phyloP scores from a whole-genome alignment of 192 early-diverging fungal genomes.

The Coemansia sp. region DNA sequence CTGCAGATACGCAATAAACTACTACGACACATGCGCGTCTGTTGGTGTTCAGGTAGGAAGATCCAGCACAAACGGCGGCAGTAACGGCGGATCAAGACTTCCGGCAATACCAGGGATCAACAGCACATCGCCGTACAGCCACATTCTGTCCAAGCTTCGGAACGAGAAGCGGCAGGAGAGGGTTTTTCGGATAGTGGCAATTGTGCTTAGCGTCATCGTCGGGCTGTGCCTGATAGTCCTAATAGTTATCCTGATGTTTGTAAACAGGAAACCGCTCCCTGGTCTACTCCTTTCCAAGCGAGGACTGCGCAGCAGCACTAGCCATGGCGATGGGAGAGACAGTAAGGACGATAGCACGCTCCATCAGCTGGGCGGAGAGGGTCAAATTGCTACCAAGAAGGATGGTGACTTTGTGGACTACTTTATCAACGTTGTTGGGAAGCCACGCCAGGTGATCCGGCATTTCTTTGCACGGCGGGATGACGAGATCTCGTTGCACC shows the following conservation, averaged over 20 bases:
- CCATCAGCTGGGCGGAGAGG: slow-evolving; percentile 11
- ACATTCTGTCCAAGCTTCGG: slow-evolving; percentile 24
- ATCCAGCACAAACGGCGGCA: not conserved
- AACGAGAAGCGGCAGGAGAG: slow-evolving; percentile 39
- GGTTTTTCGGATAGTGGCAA: slow-evolving; percentile 36
- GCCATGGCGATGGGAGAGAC: not conserved
- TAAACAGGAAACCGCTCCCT: slow-evolving; percentile 5
- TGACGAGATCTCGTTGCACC: slow-evolving; percentile 75
- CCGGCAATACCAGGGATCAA: slow-evolving; percentile 9
- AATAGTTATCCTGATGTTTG: slow-evolving; percentile 17
- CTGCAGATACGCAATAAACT: slow-evolving; percentile 38
- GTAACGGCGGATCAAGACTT: not conserved
- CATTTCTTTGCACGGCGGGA: slow-evolving; percentile 68
- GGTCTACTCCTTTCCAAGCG: not conserved
- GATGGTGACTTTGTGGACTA: slow-evolving; percentile 41
- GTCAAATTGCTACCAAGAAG: slow-evolving; percentile 10
- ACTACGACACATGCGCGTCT: slow-evolving; percentile 36
- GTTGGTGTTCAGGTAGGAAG: slow-evolving; percentile 28
- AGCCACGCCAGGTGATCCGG: slow-evolving; percentile 53
- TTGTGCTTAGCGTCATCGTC: slow-evolving; percentile 41
- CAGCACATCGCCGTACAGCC: not conserved
- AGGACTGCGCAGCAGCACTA: slow-evolving; percentile 6
- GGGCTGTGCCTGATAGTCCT: slow-evolving; percentile 37
- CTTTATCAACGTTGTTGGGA: slow-evolving; percentile 43
- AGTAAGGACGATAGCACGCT: slow-evolving; percentile 31